phyloP scores from a whole-genome alignment of 768 basidiomycete species.

The Xanthoconium stramineum region DNA sequence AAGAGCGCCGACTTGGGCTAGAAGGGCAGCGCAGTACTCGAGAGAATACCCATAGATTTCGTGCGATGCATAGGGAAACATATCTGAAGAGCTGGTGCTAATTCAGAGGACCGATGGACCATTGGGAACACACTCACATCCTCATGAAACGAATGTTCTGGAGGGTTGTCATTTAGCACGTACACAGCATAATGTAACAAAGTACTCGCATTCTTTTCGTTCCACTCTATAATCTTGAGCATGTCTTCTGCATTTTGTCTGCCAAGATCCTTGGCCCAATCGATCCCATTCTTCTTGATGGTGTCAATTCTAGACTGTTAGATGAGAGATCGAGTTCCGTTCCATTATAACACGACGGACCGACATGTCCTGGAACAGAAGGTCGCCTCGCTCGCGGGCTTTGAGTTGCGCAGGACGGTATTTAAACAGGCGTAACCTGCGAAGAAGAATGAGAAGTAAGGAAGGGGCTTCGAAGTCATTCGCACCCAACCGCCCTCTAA shows the following conservation, averaged over 20 bases:
- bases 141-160: constrained; percentile 83
- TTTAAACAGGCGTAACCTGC: constrained; percentile 81
- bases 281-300: constrained; percentile 75
- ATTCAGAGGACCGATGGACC: neutral
- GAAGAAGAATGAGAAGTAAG: constrained; percentile 1
- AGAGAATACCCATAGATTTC: constrained; percentile 76
- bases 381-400: constrained; percentile 59
- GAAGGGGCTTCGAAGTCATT: neutral
- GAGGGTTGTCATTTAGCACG: neutral
- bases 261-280: constrained; percentile 80
- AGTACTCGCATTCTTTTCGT: constrained; percentile 68
- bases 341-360: constrained; percentile 27
- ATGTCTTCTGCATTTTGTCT: constrained; percentile 73
- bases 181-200: neutral
- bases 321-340: neutral
- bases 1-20: constrained; percentile 58
- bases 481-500: constrained; percentile 60
- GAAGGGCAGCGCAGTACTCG: constrained; percentile 59
- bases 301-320: constrained; percentile 56
- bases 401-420: constrained; percentile 70
- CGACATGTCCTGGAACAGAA: constrained; percentile 77
- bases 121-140: constrained; percentile 32
- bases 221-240: constrained; percentile 80
- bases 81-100: constrained; percentile 63
- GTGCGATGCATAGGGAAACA: constrained; percentile 93